These are phyloP conservation scores for Candida quercuum DNA, from an alignment of 805 yeast species.

Conservation along the genomic window DNA sequence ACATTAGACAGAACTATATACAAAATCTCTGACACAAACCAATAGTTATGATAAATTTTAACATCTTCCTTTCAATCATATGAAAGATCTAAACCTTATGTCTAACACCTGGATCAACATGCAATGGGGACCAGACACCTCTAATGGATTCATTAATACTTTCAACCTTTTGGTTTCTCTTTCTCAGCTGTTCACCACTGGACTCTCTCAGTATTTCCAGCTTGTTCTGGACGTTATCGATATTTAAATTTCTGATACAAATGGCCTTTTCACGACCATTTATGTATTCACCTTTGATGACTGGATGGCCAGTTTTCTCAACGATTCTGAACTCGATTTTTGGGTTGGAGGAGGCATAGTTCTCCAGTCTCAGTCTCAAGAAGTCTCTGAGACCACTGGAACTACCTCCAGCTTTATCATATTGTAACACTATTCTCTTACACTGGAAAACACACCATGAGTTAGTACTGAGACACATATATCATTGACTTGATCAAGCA, in stretches of 20 bases:
- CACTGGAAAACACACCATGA: constrained; percentile 34
- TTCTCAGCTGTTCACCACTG: constrained; percentile 56
- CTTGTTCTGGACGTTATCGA: constrained; percentile 58
- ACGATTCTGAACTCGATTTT: constrained; percentile 66
- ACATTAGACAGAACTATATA: too few species aligned
- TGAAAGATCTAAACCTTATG: constrained; percentile 32
- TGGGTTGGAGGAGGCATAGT: constrained; percentile 56
- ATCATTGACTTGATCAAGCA: too few species aligned
- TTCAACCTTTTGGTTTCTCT: constrained; percentile 71
- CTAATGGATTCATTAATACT: constrained; percentile 80
- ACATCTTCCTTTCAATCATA: neutral
- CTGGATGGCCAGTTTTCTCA: constrained; percentile 80
- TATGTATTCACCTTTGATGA: constrained; percentile 52
- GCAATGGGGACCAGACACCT: constrained; percentile 98
- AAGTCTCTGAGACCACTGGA: constrained; percentile 79
- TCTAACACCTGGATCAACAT: constrained; percentile 50
- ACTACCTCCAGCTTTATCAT: constrained; percentile 95
- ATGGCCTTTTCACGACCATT: constrained; percentile 49
- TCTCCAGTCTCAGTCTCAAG: constrained; percentile 44
- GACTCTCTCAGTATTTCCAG: constrained; percentile 59
- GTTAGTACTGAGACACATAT: too few species aligned
- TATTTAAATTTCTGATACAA: constrained; percentile 70
- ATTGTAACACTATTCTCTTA: constrained; percentile 66
- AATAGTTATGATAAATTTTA: too few species aligned
- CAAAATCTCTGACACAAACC: too few species aligned